Percentiles rank a stretch among this genome's conserved stretches.
phyloP scores from a whole-genome alignment of 2,329 filamentous ascomycete genomes.

The Tolypocladium amazonense region DNA sequence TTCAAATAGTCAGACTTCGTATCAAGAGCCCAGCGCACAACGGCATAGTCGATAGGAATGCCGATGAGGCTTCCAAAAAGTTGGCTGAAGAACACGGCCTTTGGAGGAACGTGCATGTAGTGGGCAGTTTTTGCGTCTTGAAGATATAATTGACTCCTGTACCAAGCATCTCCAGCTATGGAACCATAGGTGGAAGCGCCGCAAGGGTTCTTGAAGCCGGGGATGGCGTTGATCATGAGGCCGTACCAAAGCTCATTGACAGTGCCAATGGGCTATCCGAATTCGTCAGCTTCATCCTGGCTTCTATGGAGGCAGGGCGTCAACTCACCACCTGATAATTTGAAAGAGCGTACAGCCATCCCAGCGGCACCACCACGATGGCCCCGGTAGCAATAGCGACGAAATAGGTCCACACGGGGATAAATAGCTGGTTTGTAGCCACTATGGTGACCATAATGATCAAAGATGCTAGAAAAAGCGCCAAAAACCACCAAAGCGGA shows the following conservation, averaged over 20 bases:
- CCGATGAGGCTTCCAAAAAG: conserved; percentile 48
- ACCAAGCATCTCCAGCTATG: conserved; percentile 53
- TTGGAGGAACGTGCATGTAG: conserved; percentile 51
- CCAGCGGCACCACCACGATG: conserved; percentile 43
- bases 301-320: no score
- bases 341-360: conserved; percentile 49
- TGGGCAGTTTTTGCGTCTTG: conserved; percentile 56
- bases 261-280: conserved; percentile 34
- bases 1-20: conserved; percentile 45
- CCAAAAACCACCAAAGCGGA: conserved; percentile 46
- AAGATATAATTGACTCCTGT: conserved; percentile 44
- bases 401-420: conserved; percentile 50
- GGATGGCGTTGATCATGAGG: conserved; percentile 43
- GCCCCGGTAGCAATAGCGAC: conserved; percentile 44
- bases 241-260: conserved; percentile 52
- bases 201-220: conserved; percentile 41
- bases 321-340: conserved; percentile 31
- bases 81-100: conserved; percentile 49
- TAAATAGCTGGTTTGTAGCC: conserved; percentile 40
- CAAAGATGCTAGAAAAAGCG: conserved; percentile 35
- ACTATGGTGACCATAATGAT: conserved; percentile 40
- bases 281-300: background rate
- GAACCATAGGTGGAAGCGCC: conserved; percentile 47
- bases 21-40: conserved; percentile 48
- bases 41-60: conserved; percentile 50